phyloP scores from a whole-genome alignment of 1,284 basidiomycete species.

The Hypsizygus ulmarius region DNA sequence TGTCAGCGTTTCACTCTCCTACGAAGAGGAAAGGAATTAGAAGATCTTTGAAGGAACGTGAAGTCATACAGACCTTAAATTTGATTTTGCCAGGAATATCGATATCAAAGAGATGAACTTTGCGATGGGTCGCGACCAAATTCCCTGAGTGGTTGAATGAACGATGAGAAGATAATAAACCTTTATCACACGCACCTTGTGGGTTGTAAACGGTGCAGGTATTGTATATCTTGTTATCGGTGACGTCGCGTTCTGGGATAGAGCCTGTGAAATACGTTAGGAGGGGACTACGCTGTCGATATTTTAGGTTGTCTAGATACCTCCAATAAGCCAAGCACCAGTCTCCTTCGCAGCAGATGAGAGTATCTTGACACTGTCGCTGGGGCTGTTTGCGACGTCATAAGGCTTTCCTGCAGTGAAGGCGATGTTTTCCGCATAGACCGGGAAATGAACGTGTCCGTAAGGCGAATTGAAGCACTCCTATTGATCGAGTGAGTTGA shows the following conservation, averaged over 20 bases:
- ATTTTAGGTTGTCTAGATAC: constrained; percentile 39
- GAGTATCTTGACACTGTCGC: constrained; percentile 82
- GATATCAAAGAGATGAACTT: constrained; percentile 98
- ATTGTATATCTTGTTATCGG: constrained; percentile 81
- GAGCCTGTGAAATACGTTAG: constrained; percentile 53
- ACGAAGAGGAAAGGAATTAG: constrained; percentile 1
- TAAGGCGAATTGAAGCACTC: constrained; percentile 99
- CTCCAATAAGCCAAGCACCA: constrained; percentile 90
- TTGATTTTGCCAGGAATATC: constrained; percentile 96
- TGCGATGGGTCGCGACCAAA: constrained; percentile 86
- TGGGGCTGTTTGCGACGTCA: constrained; percentile 55
- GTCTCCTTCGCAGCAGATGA: constrained; percentile 80
- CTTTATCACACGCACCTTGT: constrained; percentile 48
- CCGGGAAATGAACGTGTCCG: constrained; percentile 81
- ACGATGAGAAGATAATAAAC: background rate
- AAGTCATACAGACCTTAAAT: constrained; percentile 76
- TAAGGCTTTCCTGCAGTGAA: constrained; percentile 57
- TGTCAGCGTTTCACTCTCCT: constrained; percentile 94
- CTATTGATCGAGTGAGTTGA: constrained; percentile 35
- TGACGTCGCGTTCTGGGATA: constrained; percentile 78
- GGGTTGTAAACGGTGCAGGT: constrained; percentile 91
- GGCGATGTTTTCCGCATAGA: constrained; percentile 81
- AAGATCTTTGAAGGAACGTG: background rate
- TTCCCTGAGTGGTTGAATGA: constrained; percentile 50
- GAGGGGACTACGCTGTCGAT: background rate